These are phyloP conservation scores for Bipolaris sorokiniana DNA, from an alignment of 2,329 filamentous ascomycete genomes.

Conservation along the genomic window DNA sequence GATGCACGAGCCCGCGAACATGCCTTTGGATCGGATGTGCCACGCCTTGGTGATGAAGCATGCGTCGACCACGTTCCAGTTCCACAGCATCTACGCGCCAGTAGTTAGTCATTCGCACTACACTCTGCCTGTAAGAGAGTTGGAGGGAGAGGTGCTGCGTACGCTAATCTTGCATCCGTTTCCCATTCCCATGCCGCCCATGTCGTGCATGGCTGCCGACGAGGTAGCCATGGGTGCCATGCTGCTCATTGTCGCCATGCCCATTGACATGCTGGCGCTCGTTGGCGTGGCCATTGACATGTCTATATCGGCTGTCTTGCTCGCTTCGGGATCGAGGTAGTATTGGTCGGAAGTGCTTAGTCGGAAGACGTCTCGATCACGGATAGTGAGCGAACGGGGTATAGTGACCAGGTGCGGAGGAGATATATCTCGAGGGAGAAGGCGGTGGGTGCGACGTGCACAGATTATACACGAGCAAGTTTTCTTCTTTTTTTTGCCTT, in stretches of 20 bases:
- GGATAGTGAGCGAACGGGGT: background rate
- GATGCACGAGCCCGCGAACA: conserved; percentile 83
- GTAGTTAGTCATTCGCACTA: background rate
- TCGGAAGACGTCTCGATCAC: background rate
- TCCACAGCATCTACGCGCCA: conserved; percentile 70
- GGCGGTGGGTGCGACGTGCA: background rate
- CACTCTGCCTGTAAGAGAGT: too few relatives aligned
- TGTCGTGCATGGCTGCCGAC: conserved; percentile 17
- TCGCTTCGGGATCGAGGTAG: background rate
- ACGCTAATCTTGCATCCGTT: conserved; percentile 44
- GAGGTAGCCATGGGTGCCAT: conserved; percentile 24
- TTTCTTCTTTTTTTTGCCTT: background rate
- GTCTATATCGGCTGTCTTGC: background rate
- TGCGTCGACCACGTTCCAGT: conserved; percentile 74
- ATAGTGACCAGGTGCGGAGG: background rate
- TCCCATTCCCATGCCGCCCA: conserved; percentile 34
- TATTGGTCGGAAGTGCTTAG: too few relatives aligned
- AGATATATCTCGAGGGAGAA: too few relatives aligned
- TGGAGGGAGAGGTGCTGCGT: background rate
- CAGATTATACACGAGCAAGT: background rate
- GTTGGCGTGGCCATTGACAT: conserved; percentile 2
- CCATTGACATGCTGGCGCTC: background rate
- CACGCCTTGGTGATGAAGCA: conserved; percentile 75
- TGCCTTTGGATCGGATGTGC: conserved; percentile 70
- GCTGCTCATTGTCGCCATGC: conserved; percentile 15